Evolutionary conservation across 331 rosid genomes (phyloP).

Genomic region (Quercus lobata): DNA sequence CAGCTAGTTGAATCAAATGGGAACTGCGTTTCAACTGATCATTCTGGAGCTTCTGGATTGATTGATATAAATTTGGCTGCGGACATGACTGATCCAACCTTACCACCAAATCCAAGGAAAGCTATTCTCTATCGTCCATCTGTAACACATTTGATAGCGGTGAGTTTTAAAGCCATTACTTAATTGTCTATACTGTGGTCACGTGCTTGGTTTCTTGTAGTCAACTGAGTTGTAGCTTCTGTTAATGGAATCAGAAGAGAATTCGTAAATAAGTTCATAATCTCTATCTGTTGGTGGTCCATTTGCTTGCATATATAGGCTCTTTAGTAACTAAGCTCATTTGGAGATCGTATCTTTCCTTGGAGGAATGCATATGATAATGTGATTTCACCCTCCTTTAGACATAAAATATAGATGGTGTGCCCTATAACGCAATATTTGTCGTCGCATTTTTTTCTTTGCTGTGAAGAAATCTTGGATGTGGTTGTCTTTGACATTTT

Average conservation of each 20-base stretch:
- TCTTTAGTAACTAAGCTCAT: slow-evolving; percentile 11
- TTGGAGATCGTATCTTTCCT: neutral
- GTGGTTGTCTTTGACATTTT: neutral
- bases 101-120: slow-evolving; percentile 89
- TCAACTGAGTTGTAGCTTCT: neutral
- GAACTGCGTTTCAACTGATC: slow-evolving; percentile 59
- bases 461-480: no score
- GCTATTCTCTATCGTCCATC: slow-evolving; percentile 88
- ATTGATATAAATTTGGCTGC: slow-evolving; percentile 83
- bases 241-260: neutral
- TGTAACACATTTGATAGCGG: slow-evolving; percentile 89
- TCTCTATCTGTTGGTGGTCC: neutral
- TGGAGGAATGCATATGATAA: neutral
- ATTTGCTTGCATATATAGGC: slow-evolving; percentile 2
- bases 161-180: slow-evolving; percentile 40
- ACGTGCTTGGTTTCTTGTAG: slow-evolving; percentile 4
- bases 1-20: slow-evolving; percentile 52
- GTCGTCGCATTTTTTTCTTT: neutral
- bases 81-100: slow-evolving; percentile 82
- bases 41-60: slow-evolving; percentile 86
- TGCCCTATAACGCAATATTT: neutral
- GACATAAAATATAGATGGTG: neutral
- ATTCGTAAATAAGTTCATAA: neutral
- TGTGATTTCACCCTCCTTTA: neutral
- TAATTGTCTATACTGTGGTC: neutral